These are phyloP conservation scores for Castanopsis chinensis DNA, from an alignment of 306 rosid genomes.

Conservation along the genomic window DNA sequence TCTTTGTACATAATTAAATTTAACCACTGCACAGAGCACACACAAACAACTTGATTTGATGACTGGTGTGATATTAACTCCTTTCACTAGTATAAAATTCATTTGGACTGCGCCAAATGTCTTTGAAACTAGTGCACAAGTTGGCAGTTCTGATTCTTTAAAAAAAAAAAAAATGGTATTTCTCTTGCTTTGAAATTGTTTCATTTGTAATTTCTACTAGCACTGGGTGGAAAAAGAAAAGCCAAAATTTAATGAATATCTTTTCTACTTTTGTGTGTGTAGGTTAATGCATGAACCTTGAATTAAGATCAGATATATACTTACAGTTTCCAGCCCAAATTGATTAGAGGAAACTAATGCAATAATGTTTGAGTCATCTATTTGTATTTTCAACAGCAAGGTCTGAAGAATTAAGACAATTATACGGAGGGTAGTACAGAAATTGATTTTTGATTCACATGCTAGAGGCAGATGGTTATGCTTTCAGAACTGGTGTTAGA, in stretches of 20 bases:
- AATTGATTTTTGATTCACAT: too few species aligned
- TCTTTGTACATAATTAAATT: background rate
- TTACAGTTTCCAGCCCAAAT: conserved; percentile 13
- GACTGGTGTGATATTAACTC: background rate
- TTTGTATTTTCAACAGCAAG: background rate
- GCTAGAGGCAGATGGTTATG: too few species aligned
- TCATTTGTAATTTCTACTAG: background rate
- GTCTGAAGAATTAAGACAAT: too few species aligned
- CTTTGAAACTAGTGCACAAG: background rate
- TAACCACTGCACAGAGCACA: background rate
- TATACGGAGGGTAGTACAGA: too few species aligned
- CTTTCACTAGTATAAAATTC: background rate
- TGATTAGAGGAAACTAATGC: conserved; percentile 8
- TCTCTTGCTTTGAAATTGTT: background rate
- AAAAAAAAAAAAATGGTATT: background rate
- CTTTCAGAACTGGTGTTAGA: too few species aligned
- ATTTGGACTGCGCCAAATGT: background rate
- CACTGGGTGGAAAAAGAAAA: background rate
- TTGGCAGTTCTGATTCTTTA: background rate
- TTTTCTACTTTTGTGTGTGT: background rate
- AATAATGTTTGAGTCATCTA: background rate
- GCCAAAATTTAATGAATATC: background rate
- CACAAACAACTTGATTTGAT: background rate
- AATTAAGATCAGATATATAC: background rate
- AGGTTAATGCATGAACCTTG: conserved; percentile 9